A percentile compares a stretch with the other conserved stretches of the same genome.
phyloP scores from a whole-genome alignment of 495 filamentous ascomycete genomes.

The Penicillium alfredii region DNA sequence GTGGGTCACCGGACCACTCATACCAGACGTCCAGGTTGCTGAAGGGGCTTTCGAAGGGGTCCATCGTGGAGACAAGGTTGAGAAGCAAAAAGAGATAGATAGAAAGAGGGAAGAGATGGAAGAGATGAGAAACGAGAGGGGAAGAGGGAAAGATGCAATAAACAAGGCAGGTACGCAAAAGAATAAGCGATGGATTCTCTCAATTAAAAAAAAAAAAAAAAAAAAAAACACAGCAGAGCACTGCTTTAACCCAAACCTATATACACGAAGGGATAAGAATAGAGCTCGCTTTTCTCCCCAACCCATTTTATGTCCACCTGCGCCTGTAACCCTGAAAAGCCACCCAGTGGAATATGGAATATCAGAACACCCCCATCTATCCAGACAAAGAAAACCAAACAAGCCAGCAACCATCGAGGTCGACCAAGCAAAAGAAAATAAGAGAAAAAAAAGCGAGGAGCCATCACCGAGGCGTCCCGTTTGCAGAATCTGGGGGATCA shows the following conservation, averaged over 20 bases:
- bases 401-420: slow-evolving; percentile 8
- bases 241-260: slow-evolving; percentile 13
- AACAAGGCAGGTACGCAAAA: slow-evolving; percentile 7
- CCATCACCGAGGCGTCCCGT: slow-evolving; percentile 34
- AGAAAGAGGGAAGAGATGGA: neutral
- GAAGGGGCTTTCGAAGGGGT: slow-evolving; percentile 10
- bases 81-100: neutral
- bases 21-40: slow-evolving; percentile 30
- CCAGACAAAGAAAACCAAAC: slow-evolving; percentile 18
- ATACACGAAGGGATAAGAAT: slow-evolving; percentile 21
- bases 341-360: slow-evolving; percentile 20
- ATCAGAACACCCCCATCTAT: slow-evolving; percentile 26
- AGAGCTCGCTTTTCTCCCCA: slow-evolving; percentile 14
- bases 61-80: slow-evolving; percentile 7
- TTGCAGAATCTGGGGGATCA: slow-evolving; percentile 29
- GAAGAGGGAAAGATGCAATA: neutral
- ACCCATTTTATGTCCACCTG: slow-evolving; percentile 21
- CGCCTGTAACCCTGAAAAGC: slow-evolving; percentile 18
- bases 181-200: too few species aligned
- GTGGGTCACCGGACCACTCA: slow-evolving; percentile 27
- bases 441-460: slow-evolving; percentile 13
- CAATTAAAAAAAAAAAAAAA: slow-evolving; percentile 6
- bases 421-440: slow-evolving; percentile 7
- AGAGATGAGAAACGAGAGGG: neutral
- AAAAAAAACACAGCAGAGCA: slow-evolving; percentile 3